These are phyloP conservation scores for Talaromyces pinophilus DNA, from an alignment of 2,329 filamentous ascomycete species.

Conservation along the genomic window DNA sequence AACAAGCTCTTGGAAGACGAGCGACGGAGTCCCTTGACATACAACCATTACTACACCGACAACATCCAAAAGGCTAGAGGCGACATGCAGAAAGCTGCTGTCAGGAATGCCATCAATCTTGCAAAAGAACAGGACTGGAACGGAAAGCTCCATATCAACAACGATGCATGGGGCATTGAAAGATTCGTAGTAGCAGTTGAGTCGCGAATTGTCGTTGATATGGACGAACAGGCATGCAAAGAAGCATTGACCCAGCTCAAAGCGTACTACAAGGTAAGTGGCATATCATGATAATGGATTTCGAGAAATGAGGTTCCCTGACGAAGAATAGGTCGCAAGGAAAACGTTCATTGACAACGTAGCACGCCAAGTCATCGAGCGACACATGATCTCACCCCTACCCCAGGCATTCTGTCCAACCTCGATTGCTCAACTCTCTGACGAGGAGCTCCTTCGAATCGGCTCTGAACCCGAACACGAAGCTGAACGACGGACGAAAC, in stretches of 20 bases:
- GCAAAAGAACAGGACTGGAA: not conserved
- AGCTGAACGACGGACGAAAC: not conserved
- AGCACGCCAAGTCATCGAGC: not conserved
- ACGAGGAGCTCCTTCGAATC: not conserved
- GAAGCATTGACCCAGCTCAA: not conserved
- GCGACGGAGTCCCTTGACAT: not conserved
- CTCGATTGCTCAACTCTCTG: not conserved
- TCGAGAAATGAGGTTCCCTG: not conserved
- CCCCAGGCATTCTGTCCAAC: not conserved
- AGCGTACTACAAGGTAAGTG: slow-evolving; percentile 10
- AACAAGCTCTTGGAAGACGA: not conserved
- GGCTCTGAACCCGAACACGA: not conserved
- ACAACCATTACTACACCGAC: not conserved
- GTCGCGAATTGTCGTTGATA: not conserved
- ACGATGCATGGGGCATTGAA: not conserved
- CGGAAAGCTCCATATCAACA: not conserved
- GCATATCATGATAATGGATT: not conserved
- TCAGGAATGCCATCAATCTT: not conserved
- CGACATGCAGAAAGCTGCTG: not conserved
- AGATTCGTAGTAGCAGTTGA: too few relatives aligned
- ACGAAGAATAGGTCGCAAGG: not conserved
- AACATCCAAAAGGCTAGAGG: not conserved
- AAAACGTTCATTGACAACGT: not conserved
- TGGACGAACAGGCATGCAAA: slow-evolving; percentile 4
- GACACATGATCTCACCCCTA: not conserved